These are phyloP conservation scores for Noccaea caerulescens DNA, from an alignment of 345 rosid species.

Conservation along the genomic window DNA sequence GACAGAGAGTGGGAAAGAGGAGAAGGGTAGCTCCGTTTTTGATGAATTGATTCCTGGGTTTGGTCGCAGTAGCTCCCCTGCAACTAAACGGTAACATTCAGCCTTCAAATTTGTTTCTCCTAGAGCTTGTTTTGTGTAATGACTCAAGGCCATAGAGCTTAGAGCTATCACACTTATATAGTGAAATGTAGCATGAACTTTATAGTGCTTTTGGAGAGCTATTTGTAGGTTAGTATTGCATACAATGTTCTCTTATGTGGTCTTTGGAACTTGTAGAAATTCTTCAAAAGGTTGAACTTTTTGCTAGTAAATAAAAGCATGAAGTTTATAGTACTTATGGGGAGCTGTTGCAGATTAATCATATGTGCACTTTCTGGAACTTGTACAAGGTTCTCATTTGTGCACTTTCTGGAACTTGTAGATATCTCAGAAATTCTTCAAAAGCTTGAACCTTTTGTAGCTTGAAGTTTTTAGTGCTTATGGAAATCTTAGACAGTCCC, in stretches of 20 bases:
- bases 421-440: background rate
- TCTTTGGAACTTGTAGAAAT: background rate
- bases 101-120: background rate
- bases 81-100: conserved; percentile 45
- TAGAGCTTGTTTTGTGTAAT: background rate
- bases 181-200: background rate
- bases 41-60: conserved; percentile 82
- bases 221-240: background rate
- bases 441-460: background rate
- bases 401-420: no score
- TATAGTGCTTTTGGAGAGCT: background rate
- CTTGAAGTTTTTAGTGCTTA: no score
- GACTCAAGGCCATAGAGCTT: background rate
- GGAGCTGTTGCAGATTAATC: background rate
- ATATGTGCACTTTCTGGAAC: background rate
- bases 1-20: conserved; percentile 41
- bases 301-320: no score
- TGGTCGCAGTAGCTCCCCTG: conserved; percentile 62
- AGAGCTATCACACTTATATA: background rate
- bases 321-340: no score
- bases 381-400: no score
- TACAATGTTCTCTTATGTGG: background rate
- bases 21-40: conserved; percentile 50
- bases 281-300: background rate
- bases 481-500: no score